Percentiles rank a stretch among this genome's conserved stretches.
Conservation (phyloP, 352 stramenopile genomes). For the Globisporangium heterothallicum region DNA sequence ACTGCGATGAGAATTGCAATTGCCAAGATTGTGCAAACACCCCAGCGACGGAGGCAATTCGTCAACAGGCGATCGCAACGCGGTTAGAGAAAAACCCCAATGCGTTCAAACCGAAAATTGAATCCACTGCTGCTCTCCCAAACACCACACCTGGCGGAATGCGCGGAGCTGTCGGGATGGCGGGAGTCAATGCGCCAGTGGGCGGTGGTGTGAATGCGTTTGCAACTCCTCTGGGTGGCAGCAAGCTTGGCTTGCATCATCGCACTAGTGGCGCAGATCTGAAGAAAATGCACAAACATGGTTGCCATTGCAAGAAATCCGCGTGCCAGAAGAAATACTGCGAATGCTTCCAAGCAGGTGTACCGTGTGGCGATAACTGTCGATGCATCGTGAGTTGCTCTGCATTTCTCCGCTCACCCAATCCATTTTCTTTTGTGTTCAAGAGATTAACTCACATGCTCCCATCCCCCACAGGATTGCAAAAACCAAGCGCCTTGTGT, state of each 20-base stretch:
- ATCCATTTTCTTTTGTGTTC: no score
- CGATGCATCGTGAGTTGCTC: slow-evolving; percentile 87
- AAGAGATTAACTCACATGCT: no score
- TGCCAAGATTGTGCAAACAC: slow-evolving; percentile 92
- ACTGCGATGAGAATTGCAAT: slow-evolving; percentile 92
- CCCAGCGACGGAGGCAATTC: slow-evolving; percentile 46
- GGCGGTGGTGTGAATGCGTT: not conserved
- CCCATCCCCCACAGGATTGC: slow-evolving; percentile 41
- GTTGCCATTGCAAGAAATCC: slow-evolving; percentile 96
- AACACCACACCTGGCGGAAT: slow-evolving; percentile 6
- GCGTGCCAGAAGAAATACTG: slow-evolving; percentile 98
- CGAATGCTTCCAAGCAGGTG: slow-evolving; percentile 93
- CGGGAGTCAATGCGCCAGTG: not conserved
- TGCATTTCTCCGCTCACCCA: no score
- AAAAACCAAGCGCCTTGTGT: slow-evolving; percentile 68
- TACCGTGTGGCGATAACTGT: slow-evolving; percentile 84
- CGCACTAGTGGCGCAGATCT: slow-evolving; percentile 17
- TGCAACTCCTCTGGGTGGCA: not conserved
- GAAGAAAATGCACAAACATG: slow-evolving; percentile 90
- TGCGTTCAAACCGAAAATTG: slow-evolving; percentile 96
- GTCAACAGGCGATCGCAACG: slow-evolving; percentile 81
- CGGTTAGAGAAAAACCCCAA: slow-evolving; percentile 93
- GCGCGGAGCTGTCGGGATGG: not conserved
- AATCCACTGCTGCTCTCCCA: slow-evolving; percentile 22
- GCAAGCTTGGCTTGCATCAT: slow-evolving; percentile 11